Evolutionary conservation across 371 early-diverging fungal species (phyloP).

Genomic region (Phascolomyces articulosus): DNA sequence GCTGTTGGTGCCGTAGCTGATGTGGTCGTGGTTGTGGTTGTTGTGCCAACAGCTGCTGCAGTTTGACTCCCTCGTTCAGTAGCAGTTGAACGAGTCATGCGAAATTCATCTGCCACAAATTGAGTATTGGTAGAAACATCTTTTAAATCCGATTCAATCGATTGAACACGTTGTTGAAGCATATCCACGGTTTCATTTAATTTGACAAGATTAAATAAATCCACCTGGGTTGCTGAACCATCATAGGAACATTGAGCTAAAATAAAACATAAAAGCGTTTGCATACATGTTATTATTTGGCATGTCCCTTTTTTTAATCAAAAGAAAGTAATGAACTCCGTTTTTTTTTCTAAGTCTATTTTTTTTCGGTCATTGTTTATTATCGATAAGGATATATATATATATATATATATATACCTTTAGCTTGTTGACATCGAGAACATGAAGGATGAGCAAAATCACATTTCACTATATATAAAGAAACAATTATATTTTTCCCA

Average conservation of each 20-base stretch:
- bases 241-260: constrained; percentile 30
- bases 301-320: too few relatives aligned
- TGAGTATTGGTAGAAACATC: constrained; percentile 23
- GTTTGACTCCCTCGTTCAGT: not conserved
- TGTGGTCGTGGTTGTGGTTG: too few relatives aligned
- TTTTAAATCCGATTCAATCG: constrained; percentile 26
- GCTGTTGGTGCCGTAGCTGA: too few relatives aligned
- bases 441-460: constrained; percentile 57
- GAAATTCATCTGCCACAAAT: constrained; percentile 23
- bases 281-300: too few relatives aligned
- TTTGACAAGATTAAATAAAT: constrained; percentile 33
- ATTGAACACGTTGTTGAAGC: constrained; percentile 29
- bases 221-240: constrained; percentile 36
- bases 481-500: not conserved
- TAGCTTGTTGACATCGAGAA: constrained; percentile 43
- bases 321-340: too few relatives aligned
- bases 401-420: too few relatives aligned
- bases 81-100: constrained; percentile 13
- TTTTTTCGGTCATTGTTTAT: too few relatives aligned
- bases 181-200: constrained; percentile 33
- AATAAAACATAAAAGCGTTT: not conserved
- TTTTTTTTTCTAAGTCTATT: too few relatives aligned
- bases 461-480: constrained; percentile 41
- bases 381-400: too few relatives aligned
- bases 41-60: too few relatives aligned